Percentiles rank a stretch among this genome's conserved stretches.
Conservation (phyloP, 2,329 filamentous ascomycete species). For the Ramichloridium luteum region DNA sequence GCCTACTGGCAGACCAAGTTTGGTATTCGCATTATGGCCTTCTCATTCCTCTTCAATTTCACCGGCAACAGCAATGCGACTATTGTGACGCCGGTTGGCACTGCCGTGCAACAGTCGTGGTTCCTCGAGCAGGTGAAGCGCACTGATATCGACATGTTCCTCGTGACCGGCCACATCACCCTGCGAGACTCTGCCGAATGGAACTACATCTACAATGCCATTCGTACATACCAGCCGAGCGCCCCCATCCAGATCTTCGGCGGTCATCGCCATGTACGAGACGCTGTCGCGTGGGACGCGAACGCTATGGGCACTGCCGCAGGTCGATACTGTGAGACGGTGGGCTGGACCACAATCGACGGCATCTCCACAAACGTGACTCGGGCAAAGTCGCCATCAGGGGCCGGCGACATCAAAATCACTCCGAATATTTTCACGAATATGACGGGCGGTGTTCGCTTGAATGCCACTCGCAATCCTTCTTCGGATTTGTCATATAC, state of each 20-base stretch:
- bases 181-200: conserved; percentile 33
- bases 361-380: conserved; percentile 39
- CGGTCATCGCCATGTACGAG: conserved; percentile 36
- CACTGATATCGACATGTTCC: conserved; percentile 49
- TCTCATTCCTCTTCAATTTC: conserved; percentile 40
- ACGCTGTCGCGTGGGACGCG: conserved; percentile 52
- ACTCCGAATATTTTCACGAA: conserved; percentile 27
- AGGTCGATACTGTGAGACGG: conserved; percentile 53
- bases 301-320: conserved; percentile 50
- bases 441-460: conserved; percentile 13
- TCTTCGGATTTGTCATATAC: conserved; percentile 31
- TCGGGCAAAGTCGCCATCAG: conserved; percentile 29
- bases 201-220: conserved; percentile 43
- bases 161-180: conserved; percentile 54
- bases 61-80: conserved; percentile 48
- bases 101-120: conserved; percentile 44
- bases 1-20: conserved; percentile 40
- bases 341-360: conserved; percentile 54
- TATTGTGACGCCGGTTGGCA: conserved; percentile 45
- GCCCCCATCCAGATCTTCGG: conserved; percentile 55
- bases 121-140: conserved; percentile 46
- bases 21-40: conserved; percentile 40
- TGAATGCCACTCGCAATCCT: conserved; percentile 18
- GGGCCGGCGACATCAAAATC: conserved; percentile 24
- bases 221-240: conserved; percentile 43